phyloP scores from a whole-genome alignment of 2,329 filamentous ascomycete species.

The Alternaria gansuensis region DNA sequence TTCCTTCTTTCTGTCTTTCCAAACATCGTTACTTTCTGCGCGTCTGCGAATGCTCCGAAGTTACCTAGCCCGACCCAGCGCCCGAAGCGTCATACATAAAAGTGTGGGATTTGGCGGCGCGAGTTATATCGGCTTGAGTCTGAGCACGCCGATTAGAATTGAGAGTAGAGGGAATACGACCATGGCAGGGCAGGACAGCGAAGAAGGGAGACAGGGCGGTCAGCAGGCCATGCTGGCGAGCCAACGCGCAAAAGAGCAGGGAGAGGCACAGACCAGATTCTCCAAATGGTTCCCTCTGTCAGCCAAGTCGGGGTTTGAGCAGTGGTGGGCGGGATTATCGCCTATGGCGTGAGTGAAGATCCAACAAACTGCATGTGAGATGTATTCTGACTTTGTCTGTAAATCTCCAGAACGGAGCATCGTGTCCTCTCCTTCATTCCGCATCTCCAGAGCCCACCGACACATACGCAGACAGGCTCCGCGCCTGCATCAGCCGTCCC shows the following conservation, averaged over 20 bases:
- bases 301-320: conserved; percentile 82
- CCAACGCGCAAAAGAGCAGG: conserved; percentile 55
- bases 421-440: conserved; percentile 87
- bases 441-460: conserved; percentile 76
- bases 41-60: conserved; percentile 51
- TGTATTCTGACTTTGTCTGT: not conserved
- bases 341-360: conserved; percentile 64
- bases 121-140: conserved; percentile 41
- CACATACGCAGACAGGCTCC: conserved; percentile 70
- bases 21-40: conserved; percentile 10
- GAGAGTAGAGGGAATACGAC: conserved; percentile 38
- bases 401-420: conserved; percentile 72
- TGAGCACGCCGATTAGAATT: conserved; percentile 43
- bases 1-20: not conserved
- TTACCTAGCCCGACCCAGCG: conserved; percentile 35
- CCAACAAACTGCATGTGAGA: not conserved
- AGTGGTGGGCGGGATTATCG: conserved; percentile 84
- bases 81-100: conserved; percentile 35
- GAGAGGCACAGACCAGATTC: conserved; percentile 44
- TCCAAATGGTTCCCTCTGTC: conserved; percentile 78
- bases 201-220: conserved; percentile 35
- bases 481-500: conserved; percentile 57
- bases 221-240: conserved; percentile 61
- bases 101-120: conserved; percentile 46
- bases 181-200: conserved; percentile 41